phyloP scores from a whole-genome alignment of 2,329 filamentous ascomycete species.

The Microdochium paspali region DNA sequence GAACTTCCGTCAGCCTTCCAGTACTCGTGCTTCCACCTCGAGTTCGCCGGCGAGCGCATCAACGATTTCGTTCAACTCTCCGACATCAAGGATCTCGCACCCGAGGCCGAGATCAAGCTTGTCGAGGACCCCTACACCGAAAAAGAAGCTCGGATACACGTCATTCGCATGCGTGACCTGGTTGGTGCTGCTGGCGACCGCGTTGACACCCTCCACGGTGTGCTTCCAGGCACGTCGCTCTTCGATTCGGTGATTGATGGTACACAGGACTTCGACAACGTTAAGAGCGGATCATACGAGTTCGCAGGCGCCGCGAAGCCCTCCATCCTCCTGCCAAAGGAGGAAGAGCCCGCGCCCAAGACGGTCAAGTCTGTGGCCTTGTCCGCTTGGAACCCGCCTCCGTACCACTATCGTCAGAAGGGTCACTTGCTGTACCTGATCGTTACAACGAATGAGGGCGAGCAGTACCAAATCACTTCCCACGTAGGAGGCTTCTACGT shows the following conservation, averaged over 20 bases:
- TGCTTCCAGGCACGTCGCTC: slow-evolving; percentile 75
- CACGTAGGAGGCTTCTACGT: slow-evolving; percentile 95
- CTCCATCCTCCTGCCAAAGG: slow-evolving; percentile 60
- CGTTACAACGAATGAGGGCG: slow-evolving; percentile 84
- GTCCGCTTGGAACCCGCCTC: slow-evolving; percentile 94
- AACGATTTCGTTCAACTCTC: slow-evolving; percentile 93
- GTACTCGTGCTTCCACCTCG: slow-evolving; percentile 97
- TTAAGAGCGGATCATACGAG: slow-evolving; percentile 51
- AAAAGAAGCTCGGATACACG: slow-evolving; percentile 92
- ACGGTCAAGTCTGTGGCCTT: slow-evolving; percentile 83
- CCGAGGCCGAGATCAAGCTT: slow-evolving; percentile 69
- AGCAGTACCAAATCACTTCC: slow-evolving; percentile 87
- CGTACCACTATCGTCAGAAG: slow-evolving; percentile 80
- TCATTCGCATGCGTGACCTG: slow-evolving; percentile 83
- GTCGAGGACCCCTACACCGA: slow-evolving; percentile 96
- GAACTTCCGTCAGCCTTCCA: slow-evolving; percentile 89
- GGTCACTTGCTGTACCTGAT: slow-evolving; percentile 89
- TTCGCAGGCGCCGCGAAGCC: slow-evolving; percentile 62
- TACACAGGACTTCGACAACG: slow-evolving; percentile 24
- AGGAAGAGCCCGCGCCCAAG: slow-evolving; percentile 65
- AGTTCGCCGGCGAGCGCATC: slow-evolving; percentile 78
- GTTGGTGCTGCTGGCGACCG: slow-evolving; percentile 87
- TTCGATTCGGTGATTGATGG: slow-evolving; percentile 65
- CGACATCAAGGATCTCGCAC: slow-evolving; percentile 71
- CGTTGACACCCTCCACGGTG: slow-evolving; percentile 77